Percentiles rank a stretch among this genome's conserved stretches.
phyloP scores from a whole-genome alignment of 257 asterid species.

The Primulina eburnea region DNA sequence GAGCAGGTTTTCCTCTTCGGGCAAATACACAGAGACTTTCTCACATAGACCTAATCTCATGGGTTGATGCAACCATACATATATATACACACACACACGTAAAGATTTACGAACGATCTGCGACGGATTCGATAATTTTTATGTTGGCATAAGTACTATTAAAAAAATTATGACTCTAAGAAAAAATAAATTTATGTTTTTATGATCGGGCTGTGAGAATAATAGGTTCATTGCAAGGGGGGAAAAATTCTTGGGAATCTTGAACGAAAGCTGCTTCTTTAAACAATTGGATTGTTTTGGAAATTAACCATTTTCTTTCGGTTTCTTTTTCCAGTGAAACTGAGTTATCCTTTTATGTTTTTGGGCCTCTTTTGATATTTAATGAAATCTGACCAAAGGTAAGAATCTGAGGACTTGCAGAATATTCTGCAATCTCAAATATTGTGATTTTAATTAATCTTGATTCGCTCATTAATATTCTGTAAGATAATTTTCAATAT shows the following conservation, averaged over 20 bases:
- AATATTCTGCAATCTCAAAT: not conserved
- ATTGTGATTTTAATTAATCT: not conserved
- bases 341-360: not conserved
- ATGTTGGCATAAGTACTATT: too few species aligned
- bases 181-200: too few species aligned
- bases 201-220: not conserved
- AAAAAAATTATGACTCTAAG: too few species aligned
- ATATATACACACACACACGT: too few species aligned
- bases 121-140: too few species aligned
- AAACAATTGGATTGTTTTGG: not conserved
- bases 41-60: not conserved
- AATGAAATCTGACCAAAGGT: conserved; percentile 18
- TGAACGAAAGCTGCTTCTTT: conserved; percentile 16
- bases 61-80: not conserved
- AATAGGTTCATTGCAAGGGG: not conserved
- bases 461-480: not conserved
- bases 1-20: conserved; percentile 25
- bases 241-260: conserved; percentile 22
- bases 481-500: not conserved
- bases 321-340: not conserved
- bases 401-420: not conserved
- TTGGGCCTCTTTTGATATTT: conserved; percentile 15
- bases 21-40: conserved; percentile 15
- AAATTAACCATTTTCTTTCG: not conserved
- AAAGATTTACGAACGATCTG: not conserved